phyloP scores from a whole-genome alignment of 2,329 filamentous ascomycete species.

The Beauveria pseudobassiana region DNA sequence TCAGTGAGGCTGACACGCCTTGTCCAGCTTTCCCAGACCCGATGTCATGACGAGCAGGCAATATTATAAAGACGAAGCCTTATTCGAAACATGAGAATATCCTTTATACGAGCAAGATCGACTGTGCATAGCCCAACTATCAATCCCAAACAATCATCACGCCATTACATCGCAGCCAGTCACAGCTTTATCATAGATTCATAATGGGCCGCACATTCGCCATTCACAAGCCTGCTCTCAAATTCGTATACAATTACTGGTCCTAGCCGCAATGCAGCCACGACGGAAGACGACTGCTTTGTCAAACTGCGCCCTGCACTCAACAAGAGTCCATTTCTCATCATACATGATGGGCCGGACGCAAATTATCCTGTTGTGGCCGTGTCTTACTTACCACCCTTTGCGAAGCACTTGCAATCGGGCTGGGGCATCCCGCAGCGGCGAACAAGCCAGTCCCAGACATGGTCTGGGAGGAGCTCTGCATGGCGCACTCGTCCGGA shows the following conservation, averaged over 20 bases:
- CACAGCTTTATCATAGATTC: background rate
- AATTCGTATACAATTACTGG: constrained; percentile 2
- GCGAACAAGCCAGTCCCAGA: background rate
- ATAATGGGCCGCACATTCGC: constrained; percentile 5
- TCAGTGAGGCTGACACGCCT: background rate
- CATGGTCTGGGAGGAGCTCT: constrained; percentile 7
- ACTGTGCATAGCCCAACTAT: background rate
- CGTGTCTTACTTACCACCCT: constrained; percentile 9
- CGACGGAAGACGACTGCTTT: background rate
- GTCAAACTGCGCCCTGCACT: background rate
- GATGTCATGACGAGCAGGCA: background rate
- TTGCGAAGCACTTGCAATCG: constrained; percentile 1
- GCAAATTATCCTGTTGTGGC: background rate
- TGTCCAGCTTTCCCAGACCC: background rate
- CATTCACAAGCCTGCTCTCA: constrained; percentile 1
- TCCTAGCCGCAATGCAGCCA: background rate
- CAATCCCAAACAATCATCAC: background rate
- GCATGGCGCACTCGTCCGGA: constrained; percentile 2
- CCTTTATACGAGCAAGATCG: background rate
- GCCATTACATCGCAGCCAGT: background rate
- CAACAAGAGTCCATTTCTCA: background rate
- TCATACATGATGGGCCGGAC: constrained; percentile 2
- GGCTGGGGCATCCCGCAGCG: background rate
- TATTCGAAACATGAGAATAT: background rate
- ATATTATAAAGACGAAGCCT: background rate